Evolutionary conservation across 805 yeast species (phyloP).

Genomic region (Soucietia sequanensis): DNA sequence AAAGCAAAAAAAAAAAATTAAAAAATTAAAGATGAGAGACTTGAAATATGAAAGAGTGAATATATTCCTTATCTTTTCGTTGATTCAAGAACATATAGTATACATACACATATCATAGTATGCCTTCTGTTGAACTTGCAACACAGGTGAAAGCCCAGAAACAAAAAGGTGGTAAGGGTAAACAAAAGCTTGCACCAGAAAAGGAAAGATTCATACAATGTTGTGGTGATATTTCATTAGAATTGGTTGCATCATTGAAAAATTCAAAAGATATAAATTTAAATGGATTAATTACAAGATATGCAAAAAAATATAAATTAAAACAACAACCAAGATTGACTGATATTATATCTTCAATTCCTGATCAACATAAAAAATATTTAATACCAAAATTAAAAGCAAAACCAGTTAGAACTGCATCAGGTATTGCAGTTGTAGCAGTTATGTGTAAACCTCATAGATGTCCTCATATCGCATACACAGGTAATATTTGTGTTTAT

Average conservation of each 20-base stretch:
- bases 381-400: slow-evolving; percentile 92
- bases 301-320: slow-evolving; percentile 86
- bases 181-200: slow-evolving; percentile 79
- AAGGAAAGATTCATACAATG: slow-evolving; percentile 90
- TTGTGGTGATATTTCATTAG: slow-evolving; percentile 88
- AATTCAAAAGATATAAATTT: slow-evolving; percentile 78
- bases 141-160: slow-evolving; percentile 8
- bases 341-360: slow-evolving; percentile 91
- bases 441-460: slow-evolving; percentile 99
- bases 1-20: no score
- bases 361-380: slow-evolving; percentile 92
- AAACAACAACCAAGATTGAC: slow-evolving; percentile 92
- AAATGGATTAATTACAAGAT: slow-evolving; percentile 82
- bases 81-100: no score
- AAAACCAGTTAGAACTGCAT: slow-evolving; percentile 98
- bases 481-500: slow-evolving; percentile 97
- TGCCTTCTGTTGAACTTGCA: slow-evolving; percentile 30
- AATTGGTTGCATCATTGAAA: slow-evolving; percentile 74
- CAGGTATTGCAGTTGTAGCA: slow-evolving; percentile 98
- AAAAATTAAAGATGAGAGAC: no score
- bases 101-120: slow-evolving; percentile 15
- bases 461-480: slow-evolving; percentile 98
- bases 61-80: no score
- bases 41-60: no score
- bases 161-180: slow-evolving; percentile 35